Percentiles rank a stretch among this genome's conserved stretches.
Evolutionary conservation across 768 basidiomycete genomes (phyloP).

Genomic region (Pisolithus orientalis): DNA sequence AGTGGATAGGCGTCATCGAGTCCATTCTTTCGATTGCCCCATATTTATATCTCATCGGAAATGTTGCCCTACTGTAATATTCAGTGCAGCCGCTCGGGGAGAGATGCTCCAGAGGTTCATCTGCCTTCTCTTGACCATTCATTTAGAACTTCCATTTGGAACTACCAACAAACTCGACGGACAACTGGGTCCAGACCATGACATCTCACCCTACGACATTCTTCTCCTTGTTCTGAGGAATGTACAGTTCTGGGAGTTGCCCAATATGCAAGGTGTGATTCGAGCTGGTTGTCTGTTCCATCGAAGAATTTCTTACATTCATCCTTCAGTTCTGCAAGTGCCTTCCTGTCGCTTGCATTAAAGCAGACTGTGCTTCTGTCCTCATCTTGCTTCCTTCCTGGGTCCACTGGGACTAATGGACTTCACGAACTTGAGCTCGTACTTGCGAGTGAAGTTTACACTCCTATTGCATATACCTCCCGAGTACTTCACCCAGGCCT

Average conservation of each 20-base stretch:
- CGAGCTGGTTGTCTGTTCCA: too few relatives aligned
- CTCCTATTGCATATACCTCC: conserved; percentile 50
- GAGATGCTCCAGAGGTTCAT: too few relatives aligned
- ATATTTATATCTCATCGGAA: too few relatives aligned
- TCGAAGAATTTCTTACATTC: too few relatives aligned
- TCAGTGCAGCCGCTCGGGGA: too few relatives aligned
- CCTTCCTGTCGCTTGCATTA: conserved; percentile 23
- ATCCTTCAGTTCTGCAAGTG: too few relatives aligned
- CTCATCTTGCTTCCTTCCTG: conserved; percentile 3
- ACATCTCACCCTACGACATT: conserved; percentile 19
- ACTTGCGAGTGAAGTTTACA: conserved; percentile 30
- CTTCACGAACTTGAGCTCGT: conserved; percentile 3
- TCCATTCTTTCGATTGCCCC: too few relatives aligned
- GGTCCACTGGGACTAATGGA: neutral
- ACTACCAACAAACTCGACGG: conserved; percentile 8
- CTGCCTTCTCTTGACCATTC: conserved; percentile 27
- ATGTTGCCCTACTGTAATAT: too few relatives aligned
- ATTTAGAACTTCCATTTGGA: too few relatives aligned
- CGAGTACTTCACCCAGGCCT: conserved; percentile 48
- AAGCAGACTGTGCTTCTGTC: conserved; percentile 12
- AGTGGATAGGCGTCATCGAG: too few relatives aligned
- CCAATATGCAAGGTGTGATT: too few relatives aligned
- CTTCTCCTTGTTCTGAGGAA: conserved; percentile 27
- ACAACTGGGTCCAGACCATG: conserved; percentile 17
- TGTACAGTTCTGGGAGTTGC: too few relatives aligned